These are phyloP conservation scores for Primulina huaijiensis DNA, from an alignment of 257 asterid genomes.

Conservation along the genomic window DNA sequence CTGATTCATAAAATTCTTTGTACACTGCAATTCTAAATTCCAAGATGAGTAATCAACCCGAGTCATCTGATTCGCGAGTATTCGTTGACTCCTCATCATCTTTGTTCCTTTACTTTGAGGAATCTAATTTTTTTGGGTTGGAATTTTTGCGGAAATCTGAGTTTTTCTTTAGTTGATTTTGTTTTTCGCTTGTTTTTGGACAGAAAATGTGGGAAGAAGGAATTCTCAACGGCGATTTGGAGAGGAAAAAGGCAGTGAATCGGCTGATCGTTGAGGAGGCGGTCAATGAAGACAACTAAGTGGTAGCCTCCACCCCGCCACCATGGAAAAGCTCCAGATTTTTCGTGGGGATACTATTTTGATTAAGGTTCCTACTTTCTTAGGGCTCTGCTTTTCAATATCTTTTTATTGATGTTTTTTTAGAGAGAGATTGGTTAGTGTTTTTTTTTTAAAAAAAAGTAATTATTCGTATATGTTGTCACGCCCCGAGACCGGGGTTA, in stretches of 20 bases:
- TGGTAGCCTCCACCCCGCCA: conserved; percentile 39
- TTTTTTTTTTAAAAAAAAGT: no score
- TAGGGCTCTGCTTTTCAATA: background rate
- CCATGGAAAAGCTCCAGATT: conserved; percentile 53
- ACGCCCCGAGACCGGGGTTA: no score
- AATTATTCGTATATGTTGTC: background rate
- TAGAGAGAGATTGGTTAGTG: background rate
- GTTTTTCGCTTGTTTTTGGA: no score
- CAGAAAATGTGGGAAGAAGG: conserved; percentile 32
- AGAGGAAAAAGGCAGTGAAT: conserved; percentile 45
- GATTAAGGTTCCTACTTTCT: conserved; percentile 29
- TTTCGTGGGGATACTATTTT: conserved; percentile 51
- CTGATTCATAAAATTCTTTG: background rate
- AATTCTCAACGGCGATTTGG: conserved; percentile 51
- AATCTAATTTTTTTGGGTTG: background rate
- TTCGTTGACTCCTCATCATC: background rate
- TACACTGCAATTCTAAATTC: background rate
- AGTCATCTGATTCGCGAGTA: background rate
- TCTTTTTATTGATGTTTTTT: background rate
- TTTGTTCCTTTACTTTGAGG: background rate
- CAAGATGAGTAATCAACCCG: background rate
- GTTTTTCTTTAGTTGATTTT: background rate
- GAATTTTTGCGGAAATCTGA: no score
- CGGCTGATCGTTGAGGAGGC: conserved; percentile 50
- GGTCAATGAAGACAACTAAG: conserved; percentile 50